These are phyloP conservation scores for Mycena olivaceomarginata DNA, from an alignment of 768 basidiomycete species.

Conservation along the genomic window DNA sequence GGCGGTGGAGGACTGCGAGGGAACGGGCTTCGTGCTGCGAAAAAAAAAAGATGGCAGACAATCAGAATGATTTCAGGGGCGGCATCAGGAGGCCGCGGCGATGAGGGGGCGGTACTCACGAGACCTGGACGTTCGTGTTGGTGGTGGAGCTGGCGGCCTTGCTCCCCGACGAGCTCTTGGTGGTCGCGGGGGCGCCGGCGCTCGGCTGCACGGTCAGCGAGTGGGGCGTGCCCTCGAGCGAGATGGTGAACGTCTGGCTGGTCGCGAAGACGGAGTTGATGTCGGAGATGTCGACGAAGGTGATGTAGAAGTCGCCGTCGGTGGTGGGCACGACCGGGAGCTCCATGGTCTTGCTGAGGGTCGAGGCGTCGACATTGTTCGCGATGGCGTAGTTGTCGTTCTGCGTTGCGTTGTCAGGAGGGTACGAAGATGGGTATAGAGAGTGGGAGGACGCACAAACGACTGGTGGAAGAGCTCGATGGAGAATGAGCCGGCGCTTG, in stretches of 20 bases:
- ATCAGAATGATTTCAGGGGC: neutral
- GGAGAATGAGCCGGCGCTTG: slow-evolving; percentile 27
- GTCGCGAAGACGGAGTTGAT: slow-evolving; percentile 30
- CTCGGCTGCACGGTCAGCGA: slow-evolving; percentile 27
- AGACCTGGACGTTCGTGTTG: neutral
- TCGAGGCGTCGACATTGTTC: slow-evolving; percentile 37
- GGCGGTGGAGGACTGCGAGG: neutral
- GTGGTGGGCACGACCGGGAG: slow-evolving; percentile 20
- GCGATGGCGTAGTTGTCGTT: slow-evolving; percentile 35
- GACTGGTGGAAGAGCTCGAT: slow-evolving; percentile 36
- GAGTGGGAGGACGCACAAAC: slow-evolving; percentile 29
- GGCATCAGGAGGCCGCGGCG: neutral
- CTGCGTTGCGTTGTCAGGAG: slow-evolving; percentile 6
- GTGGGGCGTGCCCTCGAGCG: slow-evolving; percentile 23
- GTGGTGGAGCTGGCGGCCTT: neutral
- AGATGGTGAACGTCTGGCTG: slow-evolving; percentile 35
- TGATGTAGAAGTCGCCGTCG: slow-evolving; percentile 35
- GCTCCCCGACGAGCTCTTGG: slow-evolving; percentile 3
- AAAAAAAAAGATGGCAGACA: neutral
- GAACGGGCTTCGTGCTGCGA: slow-evolving; percentile 16
- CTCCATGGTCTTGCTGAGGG: slow-evolving; percentile 6
- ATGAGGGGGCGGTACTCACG: slow-evolving; percentile 13
- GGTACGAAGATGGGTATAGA: neutral
- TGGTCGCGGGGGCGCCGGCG: neutral
- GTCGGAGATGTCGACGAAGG: slow-evolving; percentile 36